A percentile compares a stretch with the other conserved stretches of the same genome.
Conservation (phyloP, 108 stramenopile species). For the Epipyxis sp. region DNA sequence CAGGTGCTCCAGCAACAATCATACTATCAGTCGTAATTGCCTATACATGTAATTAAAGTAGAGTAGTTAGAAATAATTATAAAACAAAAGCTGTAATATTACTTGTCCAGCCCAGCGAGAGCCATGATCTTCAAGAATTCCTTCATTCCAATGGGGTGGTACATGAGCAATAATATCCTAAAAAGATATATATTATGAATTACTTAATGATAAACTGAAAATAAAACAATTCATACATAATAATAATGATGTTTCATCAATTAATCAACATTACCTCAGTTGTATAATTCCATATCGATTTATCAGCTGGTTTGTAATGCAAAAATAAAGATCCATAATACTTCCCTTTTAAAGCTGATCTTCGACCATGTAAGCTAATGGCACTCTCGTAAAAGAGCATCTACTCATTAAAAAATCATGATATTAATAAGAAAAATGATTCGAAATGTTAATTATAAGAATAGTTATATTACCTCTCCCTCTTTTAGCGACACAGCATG, state of each 20-base stretch:
- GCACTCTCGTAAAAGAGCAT: conserved; percentile 39
- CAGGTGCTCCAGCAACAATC: not conserved
- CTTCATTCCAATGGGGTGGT: conserved; percentile 8
- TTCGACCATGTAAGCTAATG: conserved; percentile 37
- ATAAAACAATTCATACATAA: no score
- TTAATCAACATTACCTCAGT: no score
- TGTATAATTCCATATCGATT: conserved; percentile 29
- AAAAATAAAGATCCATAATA: conserved; percentile 33
- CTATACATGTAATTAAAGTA: no score
- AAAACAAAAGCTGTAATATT: no score
- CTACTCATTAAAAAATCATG: no score
- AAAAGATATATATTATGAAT: no score
- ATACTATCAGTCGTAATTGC: conserved; percentile 13
- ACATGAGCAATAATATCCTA: conserved; percentile 14
- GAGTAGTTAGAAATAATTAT: no score
- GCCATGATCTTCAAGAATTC: not conserved
- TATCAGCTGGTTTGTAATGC: conserved; percentile 36
- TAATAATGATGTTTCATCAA: no score
- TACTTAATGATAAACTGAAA: no score
- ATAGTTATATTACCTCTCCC: no score
- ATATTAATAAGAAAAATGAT: no score
- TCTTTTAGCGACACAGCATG: conserved; percentile 6
- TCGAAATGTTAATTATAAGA: no score
- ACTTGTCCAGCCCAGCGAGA: conserved; percentile 18
- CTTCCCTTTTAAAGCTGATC: conserved; percentile 4